Conservation (phyloP, 2,329 filamentous ascomycete genomes). For the Camillea tinctor region DNA sequence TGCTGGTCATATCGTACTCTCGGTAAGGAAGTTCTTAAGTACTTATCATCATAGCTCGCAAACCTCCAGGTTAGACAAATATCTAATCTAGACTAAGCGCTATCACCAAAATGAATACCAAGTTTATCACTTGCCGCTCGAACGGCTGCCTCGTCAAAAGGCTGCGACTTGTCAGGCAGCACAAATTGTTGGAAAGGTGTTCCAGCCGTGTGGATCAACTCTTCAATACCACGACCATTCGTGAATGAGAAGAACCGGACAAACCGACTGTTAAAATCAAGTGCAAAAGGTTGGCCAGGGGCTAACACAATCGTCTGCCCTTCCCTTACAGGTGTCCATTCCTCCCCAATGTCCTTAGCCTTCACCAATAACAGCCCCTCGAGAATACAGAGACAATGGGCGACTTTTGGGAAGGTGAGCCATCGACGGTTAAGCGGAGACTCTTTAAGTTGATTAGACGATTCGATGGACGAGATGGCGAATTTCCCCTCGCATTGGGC, state of each 20-base stretch:
- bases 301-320: constrained; percentile 50
- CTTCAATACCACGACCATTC: constrained; percentile 49
- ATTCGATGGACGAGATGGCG: constrained; percentile 52
- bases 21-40: no score
- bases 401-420: constrained; percentile 45
- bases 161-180: not conserved
- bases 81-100: not conserved
- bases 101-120: not conserved
- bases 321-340: constrained; percentile 37
- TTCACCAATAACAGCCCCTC: constrained; percentile 46
- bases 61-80: no score
- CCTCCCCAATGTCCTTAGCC: constrained; percentile 31
- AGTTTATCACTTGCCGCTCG: not conserved
- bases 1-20: no score
- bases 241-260: constrained; percentile 48
- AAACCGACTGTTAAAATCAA: constrained; percentile 45
- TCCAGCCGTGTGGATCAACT: constrained; percentile 11
- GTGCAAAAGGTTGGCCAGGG: constrained; percentile 43
- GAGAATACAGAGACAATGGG: constrained; percentile 51
- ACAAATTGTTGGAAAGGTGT: not conserved
- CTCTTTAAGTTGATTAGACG: not conserved
- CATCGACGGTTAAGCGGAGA: constrained; percentile 18
- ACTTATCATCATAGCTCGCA: no score
- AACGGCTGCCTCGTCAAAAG: not conserved
- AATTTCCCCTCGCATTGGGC: constrained; percentile 48